A percentile compares a stretch with the other conserved stretches of the same genome.
Conservation (phyloP, 768 basidiomycete genomes). For the Boletus sp. region DNA sequence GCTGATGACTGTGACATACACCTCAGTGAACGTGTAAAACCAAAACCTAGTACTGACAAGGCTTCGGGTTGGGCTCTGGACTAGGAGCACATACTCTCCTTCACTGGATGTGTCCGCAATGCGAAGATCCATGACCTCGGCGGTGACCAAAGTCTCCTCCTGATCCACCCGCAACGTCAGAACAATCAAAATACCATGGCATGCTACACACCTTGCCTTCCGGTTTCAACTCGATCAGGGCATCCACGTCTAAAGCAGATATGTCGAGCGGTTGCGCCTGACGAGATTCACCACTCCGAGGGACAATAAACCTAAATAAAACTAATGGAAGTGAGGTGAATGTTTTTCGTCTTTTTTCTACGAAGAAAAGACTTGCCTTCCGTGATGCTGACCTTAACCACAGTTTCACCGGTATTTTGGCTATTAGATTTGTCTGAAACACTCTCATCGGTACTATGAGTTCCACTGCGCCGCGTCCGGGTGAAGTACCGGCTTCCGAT, state of each 20-base stretch:
- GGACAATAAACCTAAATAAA: slow-evolving; percentile 48
- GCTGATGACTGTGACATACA: slow-evolving; percentile 37
- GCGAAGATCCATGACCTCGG: slow-evolving; percentile 61
- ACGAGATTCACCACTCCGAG: slow-evolving; percentile 37
- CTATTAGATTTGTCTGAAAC: slow-evolving; percentile 25
- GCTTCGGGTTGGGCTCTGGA: slow-evolving; percentile 53
- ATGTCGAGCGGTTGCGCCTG: slow-evolving; percentile 52
- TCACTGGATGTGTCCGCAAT: slow-evolving; percentile 47
- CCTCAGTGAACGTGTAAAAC: slow-evolving; percentile 1
- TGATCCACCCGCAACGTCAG: slow-evolving; percentile 28
- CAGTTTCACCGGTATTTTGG: slow-evolving; percentile 38
- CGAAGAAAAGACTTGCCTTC: slow-evolving; percentile 35
- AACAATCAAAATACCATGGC: neutral
- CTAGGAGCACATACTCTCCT: slow-evolving; percentile 42
- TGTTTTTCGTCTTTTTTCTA: neutral
- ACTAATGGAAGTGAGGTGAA: slow-evolving; percentile 21
- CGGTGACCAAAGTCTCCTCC: slow-evolving; percentile 68
- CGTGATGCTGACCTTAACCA: slow-evolving; percentile 48
- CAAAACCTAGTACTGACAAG: slow-evolving; percentile 45
- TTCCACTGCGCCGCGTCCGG: slow-evolving; percentile 36
- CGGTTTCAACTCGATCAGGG: slow-evolving; percentile 64
- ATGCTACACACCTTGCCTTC: slow-evolving; percentile 59
- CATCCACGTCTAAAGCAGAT: slow-evolving; percentile 58
- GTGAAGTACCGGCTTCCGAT: slow-evolving; percentile 81
- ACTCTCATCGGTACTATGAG: slow-evolving; percentile 44